phyloP scores from a whole-genome alignment of 208 protist genomes.

The Crithidia brevicula region DNA sequence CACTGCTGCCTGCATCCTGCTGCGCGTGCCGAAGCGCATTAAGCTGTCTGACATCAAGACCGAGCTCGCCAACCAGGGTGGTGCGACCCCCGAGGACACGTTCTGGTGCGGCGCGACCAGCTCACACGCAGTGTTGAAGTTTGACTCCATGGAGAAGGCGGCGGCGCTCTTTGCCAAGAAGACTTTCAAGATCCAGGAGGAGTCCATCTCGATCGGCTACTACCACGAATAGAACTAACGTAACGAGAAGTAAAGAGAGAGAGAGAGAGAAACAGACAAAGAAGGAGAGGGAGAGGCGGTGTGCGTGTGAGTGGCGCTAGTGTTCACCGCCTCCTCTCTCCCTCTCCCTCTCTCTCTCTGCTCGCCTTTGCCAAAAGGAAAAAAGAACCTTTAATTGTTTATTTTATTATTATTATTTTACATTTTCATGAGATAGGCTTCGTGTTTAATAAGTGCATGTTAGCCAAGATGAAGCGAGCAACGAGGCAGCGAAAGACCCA shows the following conservation, averaged over 20 bases:
- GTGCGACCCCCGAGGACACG: slow-evolving; percentile 41
- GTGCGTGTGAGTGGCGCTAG: too few relatives aligned
- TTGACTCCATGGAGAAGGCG: slow-evolving; percentile 34
- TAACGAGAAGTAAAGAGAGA: slow-evolving; percentile 19
- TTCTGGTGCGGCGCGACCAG: slow-evolving; percentile 74
- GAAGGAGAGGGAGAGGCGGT: slow-evolving; percentile 10
- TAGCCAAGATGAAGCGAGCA: too few relatives aligned
- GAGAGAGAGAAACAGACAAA: background rate
- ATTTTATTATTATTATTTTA: too few relatives aligned
- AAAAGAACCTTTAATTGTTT: too few relatives aligned
- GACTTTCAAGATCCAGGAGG: slow-evolving; percentile 38
- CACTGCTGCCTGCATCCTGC: slow-evolving; percentile 48
- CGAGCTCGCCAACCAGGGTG: slow-evolving; percentile 25
- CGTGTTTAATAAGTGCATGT: too few relatives aligned
- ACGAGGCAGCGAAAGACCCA: too few relatives aligned
- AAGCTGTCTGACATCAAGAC: slow-evolving; percentile 70
- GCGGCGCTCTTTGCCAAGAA: slow-evolving; percentile 23
- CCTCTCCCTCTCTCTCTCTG: too few relatives aligned
- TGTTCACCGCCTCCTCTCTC: too few relatives aligned
- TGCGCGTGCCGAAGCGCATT: slow-evolving; percentile 63
- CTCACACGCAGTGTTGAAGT: slow-evolving; percentile 62
- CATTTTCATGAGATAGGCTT: too few relatives aligned
- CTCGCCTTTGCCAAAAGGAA: too few relatives aligned
- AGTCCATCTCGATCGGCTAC: slow-evolving; percentile 21
- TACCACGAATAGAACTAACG: slow-evolving; percentile 28